Evolutionary conservation across 2,329 filamentous ascomycete genomes (phyloP), one percentile per base, ranked within the genome.

Genomic region (Cladosporium sp.): DNA sequence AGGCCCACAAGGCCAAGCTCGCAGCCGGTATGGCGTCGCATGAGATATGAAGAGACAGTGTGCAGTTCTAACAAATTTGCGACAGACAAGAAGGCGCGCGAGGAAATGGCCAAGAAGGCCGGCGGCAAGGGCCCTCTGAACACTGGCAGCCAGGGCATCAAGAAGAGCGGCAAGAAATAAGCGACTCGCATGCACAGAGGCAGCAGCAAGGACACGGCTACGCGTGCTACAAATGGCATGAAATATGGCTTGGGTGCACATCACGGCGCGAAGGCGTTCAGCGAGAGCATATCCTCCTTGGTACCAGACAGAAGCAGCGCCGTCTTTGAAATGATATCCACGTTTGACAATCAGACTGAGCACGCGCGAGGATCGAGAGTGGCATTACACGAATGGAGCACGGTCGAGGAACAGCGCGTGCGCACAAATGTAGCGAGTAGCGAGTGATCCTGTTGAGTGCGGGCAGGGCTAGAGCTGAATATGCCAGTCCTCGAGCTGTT

Each of bases 131-230:
- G 93, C 3, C 92, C 93, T 36, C 73, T 97, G 72, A 92, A 91
- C 78, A 88, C 85, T 32, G 91, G 91, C 34, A 75, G 81, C 49
- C 90, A 95, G 77, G 91, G 91, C 62, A 96, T 97, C 80, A 97
- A 97, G 87, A 97, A 96, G 85, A 94, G 89, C 61, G 92, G 91
- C 76, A 96, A 97, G 89, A 96, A 97, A 87, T 96, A 82, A 64
- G 56, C 42, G 57, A 19, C 15, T 50, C 24, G 32, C 7, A 39
- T 17, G 40, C 13, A 22, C 0, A 15, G 17, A 40, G 9, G 4
- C 10, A 22, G 4, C 10, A 22, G 28, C 52, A n/a, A 44, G 25
- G 52, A 48, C 24, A 42, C 40, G 13, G 50, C 37, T 13, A 44
- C 36, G 40, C 9, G 28, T 47, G 34, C 35, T 39, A 42, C 35